phyloP scores from a whole-genome alignment of 306 rosid species.

The Psophocarpus tetragonolobus region DNA sequence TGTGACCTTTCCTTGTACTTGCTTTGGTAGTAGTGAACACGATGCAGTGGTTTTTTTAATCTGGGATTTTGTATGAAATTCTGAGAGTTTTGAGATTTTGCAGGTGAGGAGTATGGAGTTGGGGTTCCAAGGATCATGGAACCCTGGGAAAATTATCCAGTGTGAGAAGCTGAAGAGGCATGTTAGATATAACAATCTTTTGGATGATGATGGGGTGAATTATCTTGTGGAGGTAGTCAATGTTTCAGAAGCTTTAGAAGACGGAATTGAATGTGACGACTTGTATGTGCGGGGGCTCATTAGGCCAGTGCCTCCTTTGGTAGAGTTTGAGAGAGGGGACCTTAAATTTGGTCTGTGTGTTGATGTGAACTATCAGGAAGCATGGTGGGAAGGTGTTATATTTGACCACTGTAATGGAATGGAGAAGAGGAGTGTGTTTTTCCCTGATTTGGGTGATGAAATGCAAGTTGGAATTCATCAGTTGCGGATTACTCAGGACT shows the following conservation, averaged over 20 bases:
- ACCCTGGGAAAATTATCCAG: conserved; percentile 53
- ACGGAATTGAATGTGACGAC: background rate
- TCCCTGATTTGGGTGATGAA: conserved; percentile 88
- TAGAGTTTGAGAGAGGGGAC: conserved; percentile 27
- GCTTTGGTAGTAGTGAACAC: background rate
- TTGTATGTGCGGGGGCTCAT: conserved; percentile 47
- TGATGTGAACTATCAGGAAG: conserved; percentile 65
- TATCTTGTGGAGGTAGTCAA: conserved; percentile 45
- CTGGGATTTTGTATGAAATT: background rate
- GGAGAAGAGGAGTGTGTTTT: conserved; percentile 62
- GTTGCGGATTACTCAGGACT: conserved; percentile 70
- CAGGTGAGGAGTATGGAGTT: conserved; percentile 80
- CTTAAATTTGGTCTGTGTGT: conserved; percentile 76
- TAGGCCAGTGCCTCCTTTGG: conserved; percentile 66
- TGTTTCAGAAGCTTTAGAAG: conserved; percentile 58
- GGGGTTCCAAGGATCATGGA: conserved; percentile 93
- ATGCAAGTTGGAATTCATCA: conserved; percentile 38
- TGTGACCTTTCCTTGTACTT: too few relatives aligned
- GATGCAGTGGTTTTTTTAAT: background rate
- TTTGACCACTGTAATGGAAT: conserved; percentile 65
- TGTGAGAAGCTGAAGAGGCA: conserved; percentile 48
- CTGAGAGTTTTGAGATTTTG: conserved; percentile 18
- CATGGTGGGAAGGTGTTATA: conserved; percentile 98
- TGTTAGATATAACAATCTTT: conserved; percentile 59
- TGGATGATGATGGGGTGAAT: conserved; percentile 39